These are phyloP conservation scores for Trametes pubescens DNA, from an alignment of 1,284 basidiomycete species.

Conservation along the genomic window DNA sequence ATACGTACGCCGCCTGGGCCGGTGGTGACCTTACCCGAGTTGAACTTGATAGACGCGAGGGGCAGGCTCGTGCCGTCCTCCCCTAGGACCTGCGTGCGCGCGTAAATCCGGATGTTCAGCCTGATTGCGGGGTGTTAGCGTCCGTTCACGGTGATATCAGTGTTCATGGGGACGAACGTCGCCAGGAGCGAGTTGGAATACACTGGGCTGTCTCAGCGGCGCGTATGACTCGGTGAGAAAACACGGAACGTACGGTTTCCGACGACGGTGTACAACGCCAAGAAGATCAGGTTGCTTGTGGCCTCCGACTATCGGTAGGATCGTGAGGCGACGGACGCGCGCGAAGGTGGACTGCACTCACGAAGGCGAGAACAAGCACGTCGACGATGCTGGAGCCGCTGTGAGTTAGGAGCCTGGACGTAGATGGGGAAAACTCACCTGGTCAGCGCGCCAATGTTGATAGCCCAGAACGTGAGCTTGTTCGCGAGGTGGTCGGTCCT, in stretches of 20 bases:
- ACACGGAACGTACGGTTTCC: neutral
- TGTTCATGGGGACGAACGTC: neutral
- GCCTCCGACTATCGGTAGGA: neutral
- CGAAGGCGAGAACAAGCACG: neutral
- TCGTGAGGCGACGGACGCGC: too few relatives aligned
- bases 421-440: neutral
- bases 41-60: slow-evolving; percentile 1
- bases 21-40: neutral
- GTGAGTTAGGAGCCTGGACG: neutral
- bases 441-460: slow-evolving; percentile 5
- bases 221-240: neutral
- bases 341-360: neutral
- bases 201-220: neutral
- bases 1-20: neutral
- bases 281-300: neutral
- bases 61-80: slow-evolving; percentile 9
- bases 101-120: slow-evolving; percentile 6
- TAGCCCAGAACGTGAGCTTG: slow-evolving; percentile 8
- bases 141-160: neutral
- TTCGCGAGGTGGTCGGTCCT: slow-evolving; percentile 8
- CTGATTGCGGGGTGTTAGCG: neutral
- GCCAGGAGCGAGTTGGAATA: slow-evolving; percentile 9
- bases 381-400: neutral
- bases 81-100: slow-evolving; percentile 1
- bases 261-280: slow-evolving; percentile 4